These are phyloP conservation scores for Amanita polypyramis DNA, from an alignment of 768 basidiomycete species.

Conservation along the genomic window DNA sequence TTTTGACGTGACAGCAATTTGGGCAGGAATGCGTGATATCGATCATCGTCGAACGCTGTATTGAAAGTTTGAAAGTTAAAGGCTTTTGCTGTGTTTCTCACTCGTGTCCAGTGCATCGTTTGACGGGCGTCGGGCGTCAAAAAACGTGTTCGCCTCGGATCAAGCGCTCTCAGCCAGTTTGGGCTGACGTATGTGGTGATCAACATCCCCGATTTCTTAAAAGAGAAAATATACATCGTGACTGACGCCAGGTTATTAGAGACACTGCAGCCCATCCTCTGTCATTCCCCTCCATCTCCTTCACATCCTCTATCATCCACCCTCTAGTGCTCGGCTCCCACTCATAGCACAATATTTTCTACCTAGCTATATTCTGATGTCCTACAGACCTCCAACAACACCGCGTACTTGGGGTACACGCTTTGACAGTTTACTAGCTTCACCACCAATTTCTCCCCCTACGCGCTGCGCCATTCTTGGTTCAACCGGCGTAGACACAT, in stretches of 20 bases:
- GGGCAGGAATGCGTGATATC: slow-evolving; percentile 27
- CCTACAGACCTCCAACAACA: slow-evolving; percentile 27
- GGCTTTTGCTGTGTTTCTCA: slow-evolving; percentile 7
- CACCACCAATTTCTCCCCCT: slow-evolving; percentile 33
- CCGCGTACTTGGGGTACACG: slow-evolving; percentile 61
- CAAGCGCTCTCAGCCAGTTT: background rate
- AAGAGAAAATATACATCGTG: slow-evolving; percentile 4
- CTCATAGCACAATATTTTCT: slow-evolving; percentile 7
- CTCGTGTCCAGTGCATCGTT: slow-evolving; percentile 1
- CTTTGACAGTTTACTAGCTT: slow-evolving; percentile 51
- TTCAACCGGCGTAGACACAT: slow-evolving; percentile 11
- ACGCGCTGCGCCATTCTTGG: slow-evolving; percentile 1
- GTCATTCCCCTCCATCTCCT: background rate
- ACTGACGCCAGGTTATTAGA: background rate
- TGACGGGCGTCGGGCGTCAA: slow-evolving; percentile 29
- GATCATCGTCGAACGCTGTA: slow-evolving; percentile 10
- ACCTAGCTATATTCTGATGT: slow-evolving; percentile 26
- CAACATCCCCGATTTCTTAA: slow-evolving; percentile 3
- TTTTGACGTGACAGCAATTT: slow-evolving; percentile 41
- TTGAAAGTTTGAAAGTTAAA: background rate
- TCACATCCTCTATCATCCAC: slow-evolving; percentile 1
- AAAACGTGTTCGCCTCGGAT: slow-evolving; percentile 26
- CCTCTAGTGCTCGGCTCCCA: slow-evolving; percentile 11
- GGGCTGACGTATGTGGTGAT: slow-evolving; percentile 8
- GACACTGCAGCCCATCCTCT: slow-evolving; percentile 3